phyloP scores from a whole-genome alignment of 208 protist species.

The Leishmania mexicana region DNA sequence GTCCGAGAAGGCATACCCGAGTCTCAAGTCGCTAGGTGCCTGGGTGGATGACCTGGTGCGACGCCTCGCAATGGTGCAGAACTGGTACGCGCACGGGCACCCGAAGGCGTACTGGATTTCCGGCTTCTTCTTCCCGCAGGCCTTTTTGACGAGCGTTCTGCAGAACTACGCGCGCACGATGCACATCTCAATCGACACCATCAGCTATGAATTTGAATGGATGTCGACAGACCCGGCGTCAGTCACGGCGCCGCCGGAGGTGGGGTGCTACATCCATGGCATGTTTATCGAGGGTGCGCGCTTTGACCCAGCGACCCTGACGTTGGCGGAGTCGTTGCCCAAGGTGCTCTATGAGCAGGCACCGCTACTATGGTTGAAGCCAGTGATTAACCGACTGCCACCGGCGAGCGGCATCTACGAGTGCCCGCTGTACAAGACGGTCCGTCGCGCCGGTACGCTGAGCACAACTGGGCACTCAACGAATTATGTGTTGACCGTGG shows the following conservation, averaged over 20 bases:
- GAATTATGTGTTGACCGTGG: conserved; percentile 96
- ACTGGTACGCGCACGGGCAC: conserved; percentile 95
- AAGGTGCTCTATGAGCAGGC: conserved; percentile 94
- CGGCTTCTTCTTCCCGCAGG: conserved; percentile 98
- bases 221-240: conserved; percentile 43
- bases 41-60: conserved; percentile 95
- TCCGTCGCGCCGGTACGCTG: conserved; percentile 94
- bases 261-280: conserved; percentile 95
- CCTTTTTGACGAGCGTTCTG: conserved; percentile 93
- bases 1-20: conserved; percentile 93
- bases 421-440: conserved; percentile 96
- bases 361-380: conserved; percentile 94
- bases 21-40: conserved; percentile 92
- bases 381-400: conserved; percentile 72
- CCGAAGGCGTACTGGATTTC: conserved; percentile 96
- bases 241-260: conserved; percentile 57
- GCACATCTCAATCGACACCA: conserved; percentile 95
- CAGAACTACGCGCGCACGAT: conserved; percentile 95
- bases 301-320: conserved; percentile 62
- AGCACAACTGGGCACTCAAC: conserved; percentile 98
- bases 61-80: conserved; percentile 92
- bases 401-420: conserved; percentile 65
- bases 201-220: conserved; percentile 94
- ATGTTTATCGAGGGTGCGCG: conserved; percentile 96
- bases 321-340: conserved; percentile 88